Base-by-base conservation (phyloP, 164 flowering plant species). In the Saururus chinensis region DNA sequence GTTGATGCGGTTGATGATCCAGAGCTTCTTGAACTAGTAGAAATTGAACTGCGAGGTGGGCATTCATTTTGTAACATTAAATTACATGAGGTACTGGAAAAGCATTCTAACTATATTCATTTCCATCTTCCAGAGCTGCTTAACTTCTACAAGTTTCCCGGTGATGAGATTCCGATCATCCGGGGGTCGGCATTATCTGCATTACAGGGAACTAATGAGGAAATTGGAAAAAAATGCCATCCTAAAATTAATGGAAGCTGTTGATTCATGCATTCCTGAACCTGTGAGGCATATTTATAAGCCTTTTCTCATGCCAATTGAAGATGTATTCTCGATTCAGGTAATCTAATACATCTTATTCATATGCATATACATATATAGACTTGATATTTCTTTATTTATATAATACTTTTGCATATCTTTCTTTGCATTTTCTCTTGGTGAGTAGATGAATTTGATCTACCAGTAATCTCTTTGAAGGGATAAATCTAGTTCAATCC, bases 301-400 rank as follows among this genome's bases (percentile, higher is more conserved):
- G 70, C 92, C 96, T 66, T 95, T 88, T 79, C 70, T 90, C 51
- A 85, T 93, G 96, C 99, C 99, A 51, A 80, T 93, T 65, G 99
- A 93, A 81, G 99, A 91, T 78, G 95, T 93, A 53, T 90, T 90
- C 75, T 90, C 98, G 52, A 93, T 93, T 70, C 97, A 89, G 90
- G 98, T 92, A 75, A 59, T 53, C n/a, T 56, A 24, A 19, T 24
- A 23, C 10, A 23, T 55, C 19, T 24, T 30, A 23, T 24, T 54
- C 0, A 8, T 41, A 8, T 13, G 12, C 45, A 9, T 41, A 8
- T 9, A 41, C 12, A 13, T 13, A 8, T 41, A 13, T 8, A 8
- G 45, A 41, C 45, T 13, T 0, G 8, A 13, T n/a, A n/a, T n/a
- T n/a, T n/a, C n/a, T n/a, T n/a, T n/a, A n/a, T n/a, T n/a, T n/a